Evolutionary conservation across 768 basidiomycete species (phyloP), one percentile per base, ranked within the genome.

Genomic region (Macrocybe gigantea): DNA sequence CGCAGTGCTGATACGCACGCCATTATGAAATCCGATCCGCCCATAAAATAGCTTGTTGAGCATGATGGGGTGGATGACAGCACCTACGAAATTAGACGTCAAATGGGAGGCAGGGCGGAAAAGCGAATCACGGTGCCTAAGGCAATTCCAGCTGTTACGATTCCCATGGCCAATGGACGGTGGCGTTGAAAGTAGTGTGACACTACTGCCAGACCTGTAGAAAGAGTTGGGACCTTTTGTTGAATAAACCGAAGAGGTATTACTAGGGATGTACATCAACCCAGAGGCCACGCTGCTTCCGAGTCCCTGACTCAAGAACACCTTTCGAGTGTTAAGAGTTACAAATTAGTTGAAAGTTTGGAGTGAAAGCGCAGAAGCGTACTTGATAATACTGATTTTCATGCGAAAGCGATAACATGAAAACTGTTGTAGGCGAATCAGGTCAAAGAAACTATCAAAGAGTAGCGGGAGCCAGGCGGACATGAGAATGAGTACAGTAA

Each of bases 11-110:
- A 69, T 64, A 3, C 69, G 63, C 29, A 74, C 67, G 4, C 65
- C 66, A 11, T 65, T 65, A 38, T 67, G 63, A 50, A 73, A 74
- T 8, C 71, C 71, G n/a, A 70, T 43, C 0, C 49, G 50, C 6
- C 65, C 57, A 49, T 62, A 56, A 39, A 72, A 67, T 4, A 71
- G 60, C 38, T 70, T 68, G 54, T 84, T 83, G 33, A 85, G 60
- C 69, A 82, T 71, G 54, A 82, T 78, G 0, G 79, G 78, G 48
- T 80, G 78, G 3, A 76, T 49, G 14, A 73, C 64, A 30, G 73
- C 72, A 5, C 77, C 74, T 31, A 14, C 6, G 68, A 51, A 15
- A 62, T 65, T 54, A 52, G 44, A 36, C 53, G 55, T 10, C 51
- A 33, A 12, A 45, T 32, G 41, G 22, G 22, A 29, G 12, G 22